Percentiles rank a stretch among this genome's conserved stretches.
Evolutionary conservation across 2,329 filamentous ascomycete species (phyloP).

Genomic region (Ophiostoma piceae): DNA sequence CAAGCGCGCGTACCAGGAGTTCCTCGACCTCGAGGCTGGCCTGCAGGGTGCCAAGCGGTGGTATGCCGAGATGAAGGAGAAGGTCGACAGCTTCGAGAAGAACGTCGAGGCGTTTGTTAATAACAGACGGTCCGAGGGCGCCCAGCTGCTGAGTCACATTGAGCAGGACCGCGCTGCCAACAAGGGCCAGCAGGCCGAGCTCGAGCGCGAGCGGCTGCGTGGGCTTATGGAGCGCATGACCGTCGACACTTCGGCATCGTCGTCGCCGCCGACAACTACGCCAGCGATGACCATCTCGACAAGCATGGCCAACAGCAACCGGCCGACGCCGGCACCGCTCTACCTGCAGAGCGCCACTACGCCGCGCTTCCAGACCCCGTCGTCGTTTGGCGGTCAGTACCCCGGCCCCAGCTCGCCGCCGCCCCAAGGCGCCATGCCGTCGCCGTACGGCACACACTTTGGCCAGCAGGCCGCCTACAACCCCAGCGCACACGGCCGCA

Average conservation of each 20-base stretch:
- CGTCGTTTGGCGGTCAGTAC: conserved; percentile 53
- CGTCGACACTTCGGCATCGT: conserved; percentile 57
- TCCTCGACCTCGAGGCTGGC: conserved; percentile 81
- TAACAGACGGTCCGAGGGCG: conserved; percentile 85
- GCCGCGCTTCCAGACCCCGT: conserved; percentile 47
- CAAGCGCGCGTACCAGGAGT: conserved; percentile 86
- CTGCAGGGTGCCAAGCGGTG: conserved; percentile 84
- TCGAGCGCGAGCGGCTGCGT: conserved; percentile 78
- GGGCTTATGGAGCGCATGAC: conserved; percentile 95
- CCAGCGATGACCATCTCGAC: conserved; percentile 13
- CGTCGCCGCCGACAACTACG: conserved; percentile 28
- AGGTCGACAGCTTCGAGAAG: conserved; percentile 83
- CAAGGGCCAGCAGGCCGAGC: conserved; percentile 61
- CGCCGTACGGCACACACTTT: conserved; percentile 36
- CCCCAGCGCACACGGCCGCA: conserved; percentile 55
- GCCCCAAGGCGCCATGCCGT: conserved; percentile 39
- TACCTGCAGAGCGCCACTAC: conserved; percentile 35
- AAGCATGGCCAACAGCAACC: conserved; percentile 27
- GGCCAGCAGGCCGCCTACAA: conserved; percentile 49
- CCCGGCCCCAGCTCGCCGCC: conserved; percentile 55
- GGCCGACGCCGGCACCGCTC: conserved; percentile 35
- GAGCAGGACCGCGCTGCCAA: conserved; percentile 67
- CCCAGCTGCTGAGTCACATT: conserved; percentile 81
- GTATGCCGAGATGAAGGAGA: conserved; percentile 94
- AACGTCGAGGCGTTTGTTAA: conserved; percentile 97